Evolutionary conservation across 495 filamentous ascomycete genomes (phyloP).

Genomic region (Penicillium argentinense): DNA sequence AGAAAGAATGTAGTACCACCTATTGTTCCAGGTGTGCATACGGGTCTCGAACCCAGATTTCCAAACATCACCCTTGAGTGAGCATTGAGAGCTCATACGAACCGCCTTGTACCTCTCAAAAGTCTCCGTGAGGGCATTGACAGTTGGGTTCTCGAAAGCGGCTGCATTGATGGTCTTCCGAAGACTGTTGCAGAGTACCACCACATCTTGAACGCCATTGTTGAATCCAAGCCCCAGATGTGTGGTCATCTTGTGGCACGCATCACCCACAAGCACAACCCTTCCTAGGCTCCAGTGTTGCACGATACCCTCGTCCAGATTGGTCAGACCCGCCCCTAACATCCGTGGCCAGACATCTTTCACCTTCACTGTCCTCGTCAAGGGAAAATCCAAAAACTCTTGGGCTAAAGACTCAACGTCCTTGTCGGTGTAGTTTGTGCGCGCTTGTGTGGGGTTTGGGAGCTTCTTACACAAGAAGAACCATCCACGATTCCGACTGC

Average conservation of each 20-base stretch:
- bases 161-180: not conserved
- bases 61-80: slow-evolving; percentile 7
- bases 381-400: slow-evolving; percentile 25
- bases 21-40: slow-evolving; percentile 20
- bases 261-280: slow-evolving; percentile 28
- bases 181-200: slow-evolving; percentile 36
- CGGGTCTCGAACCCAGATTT: slow-evolving; percentile 21
- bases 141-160: not conserved
- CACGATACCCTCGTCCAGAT: slow-evolving; percentile 25
- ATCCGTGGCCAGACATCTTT: slow-evolving; percentile 26
- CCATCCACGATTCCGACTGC: slow-evolving; percentile 28
- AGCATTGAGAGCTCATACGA: slow-evolving; percentile 12
- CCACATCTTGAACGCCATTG: slow-evolving; percentile 34
- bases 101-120: slow-evolving; percentile 15
- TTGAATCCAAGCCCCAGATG: slow-evolving; percentile 34
- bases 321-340: slow-evolving; percentile 15
- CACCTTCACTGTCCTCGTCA: slow-evolving; percentile 23
- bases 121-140: not conserved
- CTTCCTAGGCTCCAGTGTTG: slow-evolving; percentile 23
- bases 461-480: slow-evolving; percentile 36
- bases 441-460: slow-evolving; percentile 21
- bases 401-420: slow-evolving; percentile 27
- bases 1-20: slow-evolving; percentile 14
- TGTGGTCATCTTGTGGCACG: slow-evolving; percentile 26
- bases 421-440: slow-evolving; percentile 26